Conservation (phyloP, 2,329 filamentous ascomycete species). For the Aspergillus phoenicis region DNA sequence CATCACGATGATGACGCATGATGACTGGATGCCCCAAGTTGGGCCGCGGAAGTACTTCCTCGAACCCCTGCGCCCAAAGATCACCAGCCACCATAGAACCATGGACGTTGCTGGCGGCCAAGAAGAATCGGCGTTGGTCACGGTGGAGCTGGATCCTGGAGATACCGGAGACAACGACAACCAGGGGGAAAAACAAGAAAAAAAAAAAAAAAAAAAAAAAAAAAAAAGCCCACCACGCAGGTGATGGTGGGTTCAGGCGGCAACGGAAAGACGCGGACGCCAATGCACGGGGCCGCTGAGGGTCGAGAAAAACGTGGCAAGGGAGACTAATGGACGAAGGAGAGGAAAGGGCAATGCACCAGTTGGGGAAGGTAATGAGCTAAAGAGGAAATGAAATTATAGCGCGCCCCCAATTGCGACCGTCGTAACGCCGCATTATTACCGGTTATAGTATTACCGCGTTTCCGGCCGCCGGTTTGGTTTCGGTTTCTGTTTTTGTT, state of each 20-base stretch:
- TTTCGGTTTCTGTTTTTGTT: neutral
- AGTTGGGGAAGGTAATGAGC: neutral
- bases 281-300: conserved; percentile 38
- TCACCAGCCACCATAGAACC: conserved; percentile 13
- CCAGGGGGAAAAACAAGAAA: neutral
- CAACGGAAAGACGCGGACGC: conserved; percentile 40
- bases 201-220: neutral
- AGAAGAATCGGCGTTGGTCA: conserved; percentile 17
- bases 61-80: conserved; percentile 7
- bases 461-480: conserved; percentile 7
- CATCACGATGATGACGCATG: neutral
- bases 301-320: conserved; percentile 35
- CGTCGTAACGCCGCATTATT: neutral
- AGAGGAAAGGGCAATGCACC: neutral
- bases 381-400: conserved; percentile 11
- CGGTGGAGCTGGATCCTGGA: conserved; percentile 19
- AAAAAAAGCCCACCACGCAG: conserved; percentile 22
- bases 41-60: conserved; percentile 5
- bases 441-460: neutral
- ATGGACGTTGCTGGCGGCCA: conserved; percentile 15
- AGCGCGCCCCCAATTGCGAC: conserved; percentile 5
- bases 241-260: conserved; percentile 31
- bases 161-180: conserved; percentile 18
- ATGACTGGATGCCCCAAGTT: conserved; percentile 10
- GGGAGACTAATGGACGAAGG: conserved; percentile 10